These are phyloP conservation scores for Fragilariopsis cylindrus DNA, from an alignment of 108 stramenopile genomes.

Conservation along the genomic window DNA sequence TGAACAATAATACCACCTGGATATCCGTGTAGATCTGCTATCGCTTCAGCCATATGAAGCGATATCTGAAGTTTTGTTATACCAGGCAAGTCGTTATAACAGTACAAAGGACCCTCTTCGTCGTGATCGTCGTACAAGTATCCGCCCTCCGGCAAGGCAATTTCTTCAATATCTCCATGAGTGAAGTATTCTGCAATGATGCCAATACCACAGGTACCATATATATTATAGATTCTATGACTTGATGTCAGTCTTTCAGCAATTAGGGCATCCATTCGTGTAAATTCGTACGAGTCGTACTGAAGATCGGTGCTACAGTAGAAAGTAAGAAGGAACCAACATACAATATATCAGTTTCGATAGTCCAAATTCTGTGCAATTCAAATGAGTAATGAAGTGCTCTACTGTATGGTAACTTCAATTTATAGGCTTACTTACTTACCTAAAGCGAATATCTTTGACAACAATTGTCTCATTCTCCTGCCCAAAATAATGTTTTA, in stretches of 20 bases:
- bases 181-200: constrained; percentile 33
- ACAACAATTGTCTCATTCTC: constrained; percentile 17
- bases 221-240: constrained; percentile 71
- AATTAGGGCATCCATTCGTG: constrained; percentile 76
- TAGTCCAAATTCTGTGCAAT: too few species aligned
- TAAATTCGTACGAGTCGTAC: constrained; percentile 25
- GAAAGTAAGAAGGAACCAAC: not conserved
- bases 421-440: not conserved
- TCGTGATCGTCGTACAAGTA: constrained; percentile 4
- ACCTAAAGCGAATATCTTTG: constrained; percentile 22
- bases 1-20: constrained; percentile 64
- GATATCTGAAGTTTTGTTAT: constrained; percentile 57
- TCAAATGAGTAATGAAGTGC: not conserved
- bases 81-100: constrained; percentile 56
- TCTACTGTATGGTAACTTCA: not conserved
- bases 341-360: not conserved
- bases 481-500: constrained; percentile 3
- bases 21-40: constrained; percentile 73
- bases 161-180: constrained; percentile 30
- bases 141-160: constrained; percentile 6
- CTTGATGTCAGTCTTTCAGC: constrained; percentile 68
- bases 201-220: constrained; percentile 70
- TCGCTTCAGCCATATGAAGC: constrained; percentile 64
- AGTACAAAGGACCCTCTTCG: constrained; percentile 2
- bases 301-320: constrained; percentile 12